Conservation (phyloP, 108 stramenopile species). For the Chaetoceros muelleri region DNA sequence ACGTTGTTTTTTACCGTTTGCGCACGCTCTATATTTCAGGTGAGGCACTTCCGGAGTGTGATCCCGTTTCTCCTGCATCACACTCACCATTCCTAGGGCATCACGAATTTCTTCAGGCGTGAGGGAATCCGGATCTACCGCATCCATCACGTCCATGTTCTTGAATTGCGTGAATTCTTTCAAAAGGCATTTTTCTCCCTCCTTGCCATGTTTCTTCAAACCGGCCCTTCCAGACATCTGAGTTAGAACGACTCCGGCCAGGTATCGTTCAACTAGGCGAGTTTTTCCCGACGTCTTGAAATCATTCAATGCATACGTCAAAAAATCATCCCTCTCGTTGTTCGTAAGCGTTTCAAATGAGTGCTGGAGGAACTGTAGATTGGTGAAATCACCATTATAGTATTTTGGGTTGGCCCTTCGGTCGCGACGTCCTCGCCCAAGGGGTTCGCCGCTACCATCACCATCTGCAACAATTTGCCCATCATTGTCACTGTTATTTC, state of each 20-base stretch:
- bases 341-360: neutral
- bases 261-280: neutral
- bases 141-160: neutral
- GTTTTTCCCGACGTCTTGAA: neutral
- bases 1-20: conserved; percentile 19
- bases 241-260: conserved; percentile 1
- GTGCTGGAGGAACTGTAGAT: neutral
- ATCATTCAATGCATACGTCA: neutral
- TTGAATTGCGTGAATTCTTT: conserved; percentile 5
- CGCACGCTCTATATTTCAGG: neutral
- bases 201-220: conserved; percentile 4
- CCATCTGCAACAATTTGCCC: neutral
- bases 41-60: too few relatives aligned
- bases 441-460: too few relatives aligned
- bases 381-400: neutral
- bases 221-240: conserved; percentile 7
- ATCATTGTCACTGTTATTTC: neutral
- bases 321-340: neutral
- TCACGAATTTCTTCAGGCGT: neutral
- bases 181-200: conserved; percentile 1
- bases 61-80: neutral
- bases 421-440: neutral
- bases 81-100: neutral
- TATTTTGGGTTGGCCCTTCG: neutral
- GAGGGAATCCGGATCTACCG: neutral